A percentile compares a stretch with the other conserved stretches of the same genome.
Evolutionary conservation across 768 basidiomycete genomes (phyloP).

Genomic region (Lactarius evosmus): DNA sequence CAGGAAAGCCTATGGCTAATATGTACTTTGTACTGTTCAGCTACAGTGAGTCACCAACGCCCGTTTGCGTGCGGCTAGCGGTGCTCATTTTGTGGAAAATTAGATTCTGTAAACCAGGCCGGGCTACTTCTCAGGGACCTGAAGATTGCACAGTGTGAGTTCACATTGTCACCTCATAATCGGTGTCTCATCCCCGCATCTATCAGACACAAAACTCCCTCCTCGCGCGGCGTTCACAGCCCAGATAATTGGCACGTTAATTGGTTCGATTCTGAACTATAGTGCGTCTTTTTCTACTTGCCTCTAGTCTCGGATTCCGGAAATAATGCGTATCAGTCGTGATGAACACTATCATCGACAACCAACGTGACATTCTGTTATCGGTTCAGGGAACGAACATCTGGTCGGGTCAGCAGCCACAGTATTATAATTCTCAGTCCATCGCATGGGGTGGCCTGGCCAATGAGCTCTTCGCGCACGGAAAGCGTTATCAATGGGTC

Average conservation of each 20-base stretch:
- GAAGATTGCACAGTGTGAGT: constrained; percentile 45
- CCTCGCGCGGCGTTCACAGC: constrained; percentile 49
- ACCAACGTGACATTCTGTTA: constrained; percentile 48
- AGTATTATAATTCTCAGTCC: constrained; percentile 51
- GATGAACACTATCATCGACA: constrained; percentile 57
- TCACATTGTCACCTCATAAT: too few species aligned
- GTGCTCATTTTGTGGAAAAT: neutral
- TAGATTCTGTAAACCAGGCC: constrained; percentile 45
- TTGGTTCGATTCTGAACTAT: constrained; percentile 43
- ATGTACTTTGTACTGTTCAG: constrained; percentile 46
- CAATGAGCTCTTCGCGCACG: constrained; percentile 24
- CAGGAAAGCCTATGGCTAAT: constrained; percentile 37
- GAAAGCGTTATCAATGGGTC: constrained; percentile 45
- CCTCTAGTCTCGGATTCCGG: neutral
- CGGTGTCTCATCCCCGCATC: neutral
- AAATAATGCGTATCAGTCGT: constrained; percentile 36
- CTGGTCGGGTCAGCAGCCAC: constrained; percentile 47
- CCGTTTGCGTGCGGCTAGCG: neutral
- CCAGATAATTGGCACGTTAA: constrained; percentile 47
- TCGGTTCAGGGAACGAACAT: constrained; percentile 55
- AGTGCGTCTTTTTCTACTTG: neutral
- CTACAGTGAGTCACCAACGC: constrained; percentile 36
- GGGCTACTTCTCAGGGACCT: constrained; percentile 45
- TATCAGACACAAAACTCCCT: constrained; percentile 43
- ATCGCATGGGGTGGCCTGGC: constrained; percentile 47